Percentiles rank a stretch among this genome's conserved stretches.
Conservation (phyloP, 176 grass and related monocot species). For the Eragrostis nindensis region DNA sequence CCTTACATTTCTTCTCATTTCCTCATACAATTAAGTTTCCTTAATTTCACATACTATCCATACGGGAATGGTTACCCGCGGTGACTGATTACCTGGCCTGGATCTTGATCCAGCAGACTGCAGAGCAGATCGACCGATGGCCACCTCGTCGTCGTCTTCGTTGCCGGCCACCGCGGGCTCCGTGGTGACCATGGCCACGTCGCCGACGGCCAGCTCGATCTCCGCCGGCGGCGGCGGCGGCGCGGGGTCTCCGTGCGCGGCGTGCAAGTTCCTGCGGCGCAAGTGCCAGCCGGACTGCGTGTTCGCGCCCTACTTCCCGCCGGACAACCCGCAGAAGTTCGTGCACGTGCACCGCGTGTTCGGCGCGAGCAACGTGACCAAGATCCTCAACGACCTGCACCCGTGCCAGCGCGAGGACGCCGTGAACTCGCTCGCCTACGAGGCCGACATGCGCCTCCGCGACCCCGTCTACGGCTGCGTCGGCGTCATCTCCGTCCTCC, state of each 20-base stretch:
- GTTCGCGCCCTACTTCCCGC: slow-evolving; percentile 98
- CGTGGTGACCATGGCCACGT: slow-evolving; percentile 49
- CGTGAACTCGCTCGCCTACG: slow-evolving; percentile 95
- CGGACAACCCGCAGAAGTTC: slow-evolving; percentile 95
- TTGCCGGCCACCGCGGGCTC: slow-evolving; percentile 43
- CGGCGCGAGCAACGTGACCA: slow-evolving; percentile 98
- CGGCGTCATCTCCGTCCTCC: slow-evolving; percentile 89
- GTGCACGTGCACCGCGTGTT: slow-evolving; percentile 94
- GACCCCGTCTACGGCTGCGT: slow-evolving; percentile 98
- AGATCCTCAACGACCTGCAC: slow-evolving; percentile 88
- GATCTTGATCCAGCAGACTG: slow-evolving; percentile 25
- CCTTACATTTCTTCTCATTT: slow-evolving; percentile 16
- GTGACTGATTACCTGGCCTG: not conserved
- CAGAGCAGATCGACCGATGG: slow-evolving; percentile 46
- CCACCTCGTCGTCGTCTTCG: slow-evolving; percentile 59
- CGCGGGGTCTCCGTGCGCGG: slow-evolving; percentile 89
- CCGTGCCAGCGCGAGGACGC: slow-evolving; percentile 89
- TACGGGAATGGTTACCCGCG: slow-evolving; percentile 23
- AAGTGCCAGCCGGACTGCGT: slow-evolving; percentile 99
- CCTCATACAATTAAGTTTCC: not conserved
- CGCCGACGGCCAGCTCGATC: slow-evolving; percentile 27
- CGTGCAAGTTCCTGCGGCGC: slow-evolving; percentile 95
- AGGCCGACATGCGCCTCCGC: slow-evolving; percentile 93
- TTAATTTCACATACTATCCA: not conserved
- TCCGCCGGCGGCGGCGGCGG: slow-evolving; percentile 33